Conservation (phyloP, 1,139 yeast genomes). For the Debaryomyces fabryi region DNA sequence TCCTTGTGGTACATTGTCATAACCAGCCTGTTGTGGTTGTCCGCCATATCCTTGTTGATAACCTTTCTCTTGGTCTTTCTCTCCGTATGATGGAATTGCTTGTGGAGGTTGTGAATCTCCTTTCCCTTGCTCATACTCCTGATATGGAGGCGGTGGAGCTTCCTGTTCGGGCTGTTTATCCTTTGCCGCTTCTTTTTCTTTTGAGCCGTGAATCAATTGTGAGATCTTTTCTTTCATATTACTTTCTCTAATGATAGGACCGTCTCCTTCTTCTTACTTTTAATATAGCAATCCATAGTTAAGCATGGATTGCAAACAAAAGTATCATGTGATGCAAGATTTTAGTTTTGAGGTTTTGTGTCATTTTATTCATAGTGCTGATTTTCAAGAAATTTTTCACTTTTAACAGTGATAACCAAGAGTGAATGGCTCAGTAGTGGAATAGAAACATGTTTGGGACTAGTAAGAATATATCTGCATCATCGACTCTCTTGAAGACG, state of each 20-base stretch:
- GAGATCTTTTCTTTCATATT: slow-evolving; percentile 7
- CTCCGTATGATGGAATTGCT: slow-evolving; percentile 2
- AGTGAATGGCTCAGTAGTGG: neutral
- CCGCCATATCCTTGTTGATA: slow-evolving; percentile 6
- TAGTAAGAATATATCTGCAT: neutral
- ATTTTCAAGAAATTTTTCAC: slow-evolving; percentile 6
- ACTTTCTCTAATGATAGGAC: neutral
- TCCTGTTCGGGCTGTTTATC: slow-evolving; percentile 11
- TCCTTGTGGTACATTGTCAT: slow-evolving; percentile 11
- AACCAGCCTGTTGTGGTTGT: slow-evolving; percentile 8
- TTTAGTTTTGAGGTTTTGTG: neutral
- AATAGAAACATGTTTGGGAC: slow-evolving; percentile 1
- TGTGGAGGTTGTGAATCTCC: slow-evolving; percentile 1
- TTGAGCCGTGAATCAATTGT: slow-evolving; percentile 1
- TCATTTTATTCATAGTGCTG: slow-evolving; percentile 1
- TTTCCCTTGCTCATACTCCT: slow-evolving; percentile 3
- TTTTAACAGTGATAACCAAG: neutral
- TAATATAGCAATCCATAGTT: neutral
- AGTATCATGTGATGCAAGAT: neutral
- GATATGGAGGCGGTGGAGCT: slow-evolving; percentile 15
- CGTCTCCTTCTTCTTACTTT: neutral
- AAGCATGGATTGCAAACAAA: neutral
- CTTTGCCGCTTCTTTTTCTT: slow-evolving; percentile 8
- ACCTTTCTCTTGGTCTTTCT: slow-evolving; percentile 2
- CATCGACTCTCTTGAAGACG: neutral